Evolutionary conservation across 768 basidiomycete species (phyloP), one percentile per base, ranked within the genome.

Genomic region (Sporobolomyces roseus): DNA sequence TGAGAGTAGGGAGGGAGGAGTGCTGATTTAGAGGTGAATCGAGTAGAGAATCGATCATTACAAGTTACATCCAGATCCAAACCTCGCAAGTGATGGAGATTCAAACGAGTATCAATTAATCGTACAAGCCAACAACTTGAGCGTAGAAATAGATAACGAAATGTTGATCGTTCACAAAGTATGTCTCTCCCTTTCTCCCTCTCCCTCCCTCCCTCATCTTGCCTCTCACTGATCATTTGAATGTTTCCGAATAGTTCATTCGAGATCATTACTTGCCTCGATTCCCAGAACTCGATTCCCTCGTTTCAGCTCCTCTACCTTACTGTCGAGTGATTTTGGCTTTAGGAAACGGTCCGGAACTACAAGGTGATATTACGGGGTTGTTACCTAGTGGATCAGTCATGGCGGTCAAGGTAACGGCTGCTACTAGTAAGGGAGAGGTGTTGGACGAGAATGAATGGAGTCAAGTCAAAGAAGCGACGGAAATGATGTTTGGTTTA

Each of bases 141-240:
- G 93, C 2, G 96, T 99, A 49, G 96, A 99, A 75, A 87, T 98
- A 8, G 96, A 99, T 80, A 99, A 99, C 75, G 96, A 99, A 79
- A 91, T 97, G 62, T 83, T 99, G 41, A 83, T 99, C 36, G 93
- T 99, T 1, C 91, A 99, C 81, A 99, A 99, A 83, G 92, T 84
- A 74, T 71, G 79, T 76, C 21, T 21, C 62, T 51, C 45, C 32
- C 46, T 65, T 66, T 66, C 41, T 52, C 65, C 30, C 66, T 52
- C 69, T 2, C 16, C 25, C 16, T 25, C 32, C 27, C n/a, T 4
- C 27, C n/a, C 27, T 3, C 27, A 43, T 3, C 33, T 33, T 23
- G 14, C 3, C 21, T 45, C 6, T 16, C 41, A n/a, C n/a, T n/a
- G n/a, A n/a, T n/a, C n/a, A n/a, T n/a, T n/a, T n/a, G n/a, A n/a